A percentile compares a stretch with the other conserved stretches of the same genome.
Conservation (phyloP, 768 basidiomycete species). For the Pholiota molesta region DNA sequence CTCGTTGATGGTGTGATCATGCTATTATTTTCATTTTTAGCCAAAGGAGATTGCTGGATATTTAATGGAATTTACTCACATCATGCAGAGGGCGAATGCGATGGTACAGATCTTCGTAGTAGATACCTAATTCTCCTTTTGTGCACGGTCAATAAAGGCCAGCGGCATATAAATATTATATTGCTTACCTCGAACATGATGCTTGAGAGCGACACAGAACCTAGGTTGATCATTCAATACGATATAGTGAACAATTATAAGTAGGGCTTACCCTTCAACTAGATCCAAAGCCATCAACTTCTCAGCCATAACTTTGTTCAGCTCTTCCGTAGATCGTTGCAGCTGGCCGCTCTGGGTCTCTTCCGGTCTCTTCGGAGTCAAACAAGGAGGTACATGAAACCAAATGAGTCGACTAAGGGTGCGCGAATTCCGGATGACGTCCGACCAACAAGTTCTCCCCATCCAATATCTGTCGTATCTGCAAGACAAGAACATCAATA, state of each 20-base stretch:
- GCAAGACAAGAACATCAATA: background rate
- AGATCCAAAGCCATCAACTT: slow-evolving; percentile 63
- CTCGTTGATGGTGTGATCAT: slow-evolving; percentile 33
- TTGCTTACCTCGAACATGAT: slow-evolving; percentile 55
- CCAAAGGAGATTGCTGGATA: background rate
- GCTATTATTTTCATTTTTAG: slow-evolving; percentile 26
- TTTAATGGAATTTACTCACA: slow-evolving; percentile 29
- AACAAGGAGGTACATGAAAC: slow-evolving; percentile 60
- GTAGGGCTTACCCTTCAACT: slow-evolving; percentile 50
- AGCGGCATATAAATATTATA: background rate
- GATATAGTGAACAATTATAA: background rate
- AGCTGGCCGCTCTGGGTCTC: slow-evolving; percentile 34
- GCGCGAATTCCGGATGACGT: slow-evolving; percentile 53
- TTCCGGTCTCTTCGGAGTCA: slow-evolving; percentile 42
- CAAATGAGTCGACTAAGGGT: slow-evolving; percentile 58
- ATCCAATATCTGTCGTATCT: slow-evolving; percentile 71
- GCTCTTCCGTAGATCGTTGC: slow-evolving; percentile 41
- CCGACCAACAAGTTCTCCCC: slow-evolving; percentile 58
- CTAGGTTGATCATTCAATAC: slow-evolving; percentile 27
- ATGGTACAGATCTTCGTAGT: slow-evolving; percentile 64
- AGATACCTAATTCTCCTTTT: slow-evolving; percentile 59
- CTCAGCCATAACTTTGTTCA: slow-evolving; percentile 58
- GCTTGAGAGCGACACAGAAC: slow-evolving; percentile 60
- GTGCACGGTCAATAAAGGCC: background rate
- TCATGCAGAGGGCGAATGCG: slow-evolving; percentile 59